Evolutionary conservation across 495 filamentous ascomycete species (phyloP).

Genomic region (Podospora comata): DNA sequence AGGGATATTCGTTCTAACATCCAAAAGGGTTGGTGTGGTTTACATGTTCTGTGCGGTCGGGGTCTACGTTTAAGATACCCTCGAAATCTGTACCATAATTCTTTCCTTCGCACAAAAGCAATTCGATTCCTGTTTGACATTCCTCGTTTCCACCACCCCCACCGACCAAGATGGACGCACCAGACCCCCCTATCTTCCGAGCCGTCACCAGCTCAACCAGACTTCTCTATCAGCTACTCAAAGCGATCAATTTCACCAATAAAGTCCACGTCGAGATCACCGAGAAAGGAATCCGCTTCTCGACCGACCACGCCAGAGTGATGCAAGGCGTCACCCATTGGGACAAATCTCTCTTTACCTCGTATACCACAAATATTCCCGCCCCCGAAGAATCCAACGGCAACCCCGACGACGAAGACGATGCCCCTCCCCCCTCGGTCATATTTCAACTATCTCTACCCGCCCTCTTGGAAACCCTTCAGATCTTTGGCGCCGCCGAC

Average conservation of each 20-base stretch:
- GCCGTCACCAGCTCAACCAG: slow-evolving; percentile 83
- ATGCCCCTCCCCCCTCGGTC: slow-evolving; percentile 39
- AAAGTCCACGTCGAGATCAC: slow-evolving; percentile 84
- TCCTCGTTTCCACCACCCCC: slow-evolving; percentile 5
- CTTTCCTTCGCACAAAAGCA: slow-evolving; percentile 21
- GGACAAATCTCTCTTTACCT: slow-evolving; percentile 81
- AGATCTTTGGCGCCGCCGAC: slow-evolving; percentile 85
- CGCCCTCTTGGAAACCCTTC: slow-evolving; percentile 87
- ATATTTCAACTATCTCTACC: slow-evolving; percentile 81
- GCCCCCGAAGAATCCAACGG: slow-evolving; percentile 16
- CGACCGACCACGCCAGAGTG: slow-evolving; percentile 75
- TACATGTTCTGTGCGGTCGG: slow-evolving; percentile 98
- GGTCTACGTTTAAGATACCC: slow-evolving; percentile 83
- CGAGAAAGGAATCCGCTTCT: slow-evolving; percentile 77
- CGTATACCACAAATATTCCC: slow-evolving; percentile 58
- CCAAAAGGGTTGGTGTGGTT: slow-evolving; percentile 79
- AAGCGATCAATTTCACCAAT: slow-evolving; percentile 76
- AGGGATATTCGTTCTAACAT: slow-evolving; percentile 19
- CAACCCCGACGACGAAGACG: slow-evolving; percentile 29
- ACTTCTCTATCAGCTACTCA: slow-evolving; percentile 84
- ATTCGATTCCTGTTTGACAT: slow-evolving; percentile 4
- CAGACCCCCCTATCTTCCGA: slow-evolving; percentile 60
- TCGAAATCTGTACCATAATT: slow-evolving; percentile 41
- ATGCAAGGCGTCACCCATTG: slow-evolving; percentile 77
- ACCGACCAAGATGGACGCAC: slow-evolving; percentile 5